These are phyloP conservation scores for Colletotrichum caudatum DNA, from an alignment of 2,329 filamentous ascomycete species.

Conservation along the genomic window DNA sequence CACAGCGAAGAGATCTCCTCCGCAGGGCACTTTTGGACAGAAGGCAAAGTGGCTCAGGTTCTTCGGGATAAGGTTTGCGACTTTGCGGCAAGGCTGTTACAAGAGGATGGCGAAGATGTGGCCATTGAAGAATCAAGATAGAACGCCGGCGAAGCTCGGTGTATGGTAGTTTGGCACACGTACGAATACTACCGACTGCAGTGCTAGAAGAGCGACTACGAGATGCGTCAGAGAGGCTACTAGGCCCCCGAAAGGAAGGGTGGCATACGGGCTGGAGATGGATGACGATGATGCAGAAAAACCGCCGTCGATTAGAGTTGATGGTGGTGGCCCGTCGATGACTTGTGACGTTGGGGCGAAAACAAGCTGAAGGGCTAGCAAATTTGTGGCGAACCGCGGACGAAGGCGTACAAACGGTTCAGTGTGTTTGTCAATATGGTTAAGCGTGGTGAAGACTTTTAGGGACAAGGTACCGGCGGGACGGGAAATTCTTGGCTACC, in stretches of 20 bases:
- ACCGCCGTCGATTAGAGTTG: background rate
- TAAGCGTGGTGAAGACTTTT: background rate
- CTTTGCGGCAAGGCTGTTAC: slow-evolving; percentile 46
- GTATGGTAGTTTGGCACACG: background rate
- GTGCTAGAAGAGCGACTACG: background rate
- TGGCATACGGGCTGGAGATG: background rate
- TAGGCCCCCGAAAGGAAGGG: too few species aligned
- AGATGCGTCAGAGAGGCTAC: background rate
- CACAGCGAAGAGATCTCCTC: slow-evolving; percentile 60
- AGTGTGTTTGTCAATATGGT: background rate
- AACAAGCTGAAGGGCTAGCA: too few species aligned
- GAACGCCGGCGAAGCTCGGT: background rate
- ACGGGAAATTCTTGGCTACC: background rate
- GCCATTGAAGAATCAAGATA: background rate
- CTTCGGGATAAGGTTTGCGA: slow-evolving; percentile 49
- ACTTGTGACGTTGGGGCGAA: background rate
- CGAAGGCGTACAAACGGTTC: background rate
- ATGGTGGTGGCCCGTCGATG: background rate
- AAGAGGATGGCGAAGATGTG: background rate
- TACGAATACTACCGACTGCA: background rate
- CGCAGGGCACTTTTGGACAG: slow-evolving; percentile 74
- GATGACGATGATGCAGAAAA: background rate
- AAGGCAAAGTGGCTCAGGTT: slow-evolving; percentile 60
- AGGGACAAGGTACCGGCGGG: background rate
- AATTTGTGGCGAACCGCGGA: background rate